Base-by-base conservation (phyloP, 2,329 filamentous ascomycete species). In the Dissoconium aciculare region DNA sequence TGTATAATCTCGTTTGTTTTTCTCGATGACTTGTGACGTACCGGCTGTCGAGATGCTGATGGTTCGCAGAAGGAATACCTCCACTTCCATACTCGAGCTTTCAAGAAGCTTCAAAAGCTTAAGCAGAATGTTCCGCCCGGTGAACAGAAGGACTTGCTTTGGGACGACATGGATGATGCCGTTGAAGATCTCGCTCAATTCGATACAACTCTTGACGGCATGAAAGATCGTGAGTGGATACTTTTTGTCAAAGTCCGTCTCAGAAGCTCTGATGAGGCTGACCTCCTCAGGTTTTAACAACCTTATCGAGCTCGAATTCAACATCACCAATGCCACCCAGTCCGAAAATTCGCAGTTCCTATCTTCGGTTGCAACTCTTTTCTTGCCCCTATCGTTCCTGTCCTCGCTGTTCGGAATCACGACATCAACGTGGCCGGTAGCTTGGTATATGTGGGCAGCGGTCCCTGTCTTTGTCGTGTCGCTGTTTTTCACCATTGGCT, bases 231-330 rank as follows among this genome's bases (percentile, higher is more conserved):
- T 43, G 27, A 29, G 43, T 39, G n/a, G 5, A 11, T 24, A n/a
- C 13, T 16, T 3, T 26, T 4, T 13, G 5, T 12, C 11, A 11
- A 11, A 14, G n/a, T 4, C 10, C 19, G 11, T 12, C 11, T 11
- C 15, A 26, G 9, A 16, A 16, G 27, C 16, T 39, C 9, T 28
- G 13, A 15, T 12, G 5, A 23, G n/a, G 16, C 8, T 9, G 16
- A n/a, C 38, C 39, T 28, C 37, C 23, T 17, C 17, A 43, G 39
- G 42, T 19, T 54, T 54, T 40, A 52, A 50, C 45, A 55, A 55
- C 31, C 40, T 55, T 10, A 52, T 55, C 30, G 52, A 54, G 27
- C 48, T 55, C n/a, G 53, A 56, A 27, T 55, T 56, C 47, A 56
- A 55, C 37, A 54, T 55, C 26, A 46, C 50, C 27, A 55, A 50